Base-by-base conservation (phyloP, 1,284 basidiomycete species). In the Ceratobasidium sp. region DNA sequence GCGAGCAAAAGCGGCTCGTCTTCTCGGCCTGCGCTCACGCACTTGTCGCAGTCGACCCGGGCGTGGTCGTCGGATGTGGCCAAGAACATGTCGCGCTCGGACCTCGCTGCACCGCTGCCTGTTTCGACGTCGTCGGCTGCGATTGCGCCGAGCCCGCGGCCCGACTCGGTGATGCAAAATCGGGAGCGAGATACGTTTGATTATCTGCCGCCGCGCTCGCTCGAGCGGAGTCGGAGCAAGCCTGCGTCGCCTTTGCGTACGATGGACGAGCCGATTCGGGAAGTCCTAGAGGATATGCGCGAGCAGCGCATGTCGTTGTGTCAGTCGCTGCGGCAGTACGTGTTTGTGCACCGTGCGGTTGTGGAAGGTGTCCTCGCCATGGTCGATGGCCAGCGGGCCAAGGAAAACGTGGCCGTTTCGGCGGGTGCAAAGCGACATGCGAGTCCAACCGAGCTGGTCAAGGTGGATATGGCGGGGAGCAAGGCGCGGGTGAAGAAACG, bases 231-330 rank as follows among this genome's bases (percentile, higher is more conserved):
- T 7, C 33, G 33, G 57, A 55, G 5, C n/a, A 73, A 73, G 23
- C 50, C 69, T 2, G 92, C 92, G 0, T 87, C 89, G 16, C 84
- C 88, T 44, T 83, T 96, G 69, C 90, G 89, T 59, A 85, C 87
- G 35, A 90, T 92, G 80, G 86, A 89, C 48, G 91, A 94, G 78
- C 95, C 95, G 3, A 89, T 97, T 54, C 89, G 89, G 82, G 88
- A 91, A 76, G 89, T 96, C 2, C 86, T 97, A 38, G 93, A 94
- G 83, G 94, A 95, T 82, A 96, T 97, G 93, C 89, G 95, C 66
- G 91, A 96, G 82, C 95, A 97, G 85, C 87, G 95, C 68, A 97
- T 97, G 95, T 95, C 94, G 81, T 84, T 97, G 78, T 96, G 95
- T 81, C 95, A 96, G 87, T 95, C 92, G 82, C 85, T 96, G 82